phyloP scores from a whole-genome alignment of 805 yeast genomes.

The Cephaloascus fragrans region DNA sequence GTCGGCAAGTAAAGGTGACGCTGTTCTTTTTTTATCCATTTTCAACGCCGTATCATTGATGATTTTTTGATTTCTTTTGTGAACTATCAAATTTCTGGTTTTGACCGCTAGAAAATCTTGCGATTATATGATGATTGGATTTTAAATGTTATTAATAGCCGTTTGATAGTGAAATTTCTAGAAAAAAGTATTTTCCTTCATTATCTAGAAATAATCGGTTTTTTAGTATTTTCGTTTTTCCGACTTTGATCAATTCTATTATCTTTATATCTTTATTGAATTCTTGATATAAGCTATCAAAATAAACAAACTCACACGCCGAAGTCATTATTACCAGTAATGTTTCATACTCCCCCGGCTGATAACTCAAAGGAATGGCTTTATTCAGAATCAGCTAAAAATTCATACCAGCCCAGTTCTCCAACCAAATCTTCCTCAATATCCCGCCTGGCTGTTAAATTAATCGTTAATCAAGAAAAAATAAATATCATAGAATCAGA shows the following conservation, averaged over 20 bases:
- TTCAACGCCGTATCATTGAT: no score
- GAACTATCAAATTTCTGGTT: no score
- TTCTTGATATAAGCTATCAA: no score
- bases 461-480: conserved; percentile 2
- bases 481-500: conserved; percentile 7
- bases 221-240: no score
- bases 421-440: not conserved
- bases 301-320: no score
- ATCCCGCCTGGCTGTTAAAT: not conserved
- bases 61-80: no score
- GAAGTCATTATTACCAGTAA: no score
- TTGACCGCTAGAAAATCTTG: not conserved
- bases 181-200: no score
- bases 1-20: not conserved
- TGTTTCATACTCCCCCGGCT: not conserved
- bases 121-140: not conserved
- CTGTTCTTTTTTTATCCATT: not conserved
- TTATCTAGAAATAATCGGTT: no score
- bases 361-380: not conserved
- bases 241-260: no score
- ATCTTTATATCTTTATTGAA: no score
- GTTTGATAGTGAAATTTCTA: not conserved
- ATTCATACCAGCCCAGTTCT: not conserved
- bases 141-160: not conserved
- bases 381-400: not conserved